These are phyloP conservation scores for Torulaspora delbrueckii DNA, from an alignment of 805 yeast genomes.

Conservation along the genomic window DNA sequence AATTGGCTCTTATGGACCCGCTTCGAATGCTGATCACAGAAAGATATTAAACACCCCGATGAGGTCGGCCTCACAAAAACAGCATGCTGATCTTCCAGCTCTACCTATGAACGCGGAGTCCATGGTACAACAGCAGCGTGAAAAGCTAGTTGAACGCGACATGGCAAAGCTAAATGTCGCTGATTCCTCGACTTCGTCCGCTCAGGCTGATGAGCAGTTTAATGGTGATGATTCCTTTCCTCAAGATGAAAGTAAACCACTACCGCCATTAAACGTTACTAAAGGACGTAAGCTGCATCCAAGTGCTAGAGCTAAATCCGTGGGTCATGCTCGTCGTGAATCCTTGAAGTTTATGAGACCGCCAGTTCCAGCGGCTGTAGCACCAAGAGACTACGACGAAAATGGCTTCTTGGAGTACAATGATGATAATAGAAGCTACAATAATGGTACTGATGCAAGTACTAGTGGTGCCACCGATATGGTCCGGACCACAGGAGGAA, in stretches of 20 bases:
- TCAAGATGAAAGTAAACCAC: constrained; percentile 22
- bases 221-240: constrained; percentile 2
- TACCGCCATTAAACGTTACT: constrained; percentile 23
- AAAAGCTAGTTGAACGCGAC: constrained; percentile 21
- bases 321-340: constrained; percentile 62
- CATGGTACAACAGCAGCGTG: constrained; percentile 32
- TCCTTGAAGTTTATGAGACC: constrained; percentile 41
- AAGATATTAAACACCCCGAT: constrained; percentile 18
- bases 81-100: constrained; percentile 31
- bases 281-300: constrained; percentile 53
- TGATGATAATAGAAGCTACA: constrained; percentile 48
- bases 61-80: constrained; percentile 28
- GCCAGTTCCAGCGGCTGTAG: constrained; percentile 33
- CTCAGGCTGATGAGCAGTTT: constrained; percentile 5
- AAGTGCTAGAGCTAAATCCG: constrained; percentile 81
- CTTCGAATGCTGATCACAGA: neutral
- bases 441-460: constrained; percentile 5
- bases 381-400: constrained; percentile 37
- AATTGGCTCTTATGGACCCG: constrained; percentile 32
- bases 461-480: constrained; percentile 17
- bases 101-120: constrained; percentile 35
- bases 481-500: constrained; percentile 15
- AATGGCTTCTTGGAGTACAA: constrained; percentile 38
- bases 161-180: constrained; percentile 18
- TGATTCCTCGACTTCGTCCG: constrained; percentile 6